A percentile compares a stretch with the other conserved stretches of the same genome.
phyloP scores from a whole-genome alignment of 768 basidiomycete genomes.

The Mrakia gelida region DNA sequence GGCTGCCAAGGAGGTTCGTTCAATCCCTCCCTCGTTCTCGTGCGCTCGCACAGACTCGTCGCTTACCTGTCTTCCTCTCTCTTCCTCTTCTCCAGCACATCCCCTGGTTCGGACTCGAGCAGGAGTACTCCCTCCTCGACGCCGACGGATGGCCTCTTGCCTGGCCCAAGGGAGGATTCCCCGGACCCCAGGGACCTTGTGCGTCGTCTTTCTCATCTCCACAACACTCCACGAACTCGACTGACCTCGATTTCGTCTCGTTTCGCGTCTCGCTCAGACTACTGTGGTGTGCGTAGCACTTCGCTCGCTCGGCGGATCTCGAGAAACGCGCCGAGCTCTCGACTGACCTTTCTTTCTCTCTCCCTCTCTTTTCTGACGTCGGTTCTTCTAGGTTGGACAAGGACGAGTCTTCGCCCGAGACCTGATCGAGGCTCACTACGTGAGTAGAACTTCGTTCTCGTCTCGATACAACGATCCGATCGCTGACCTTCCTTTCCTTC shows the following conservation, averaged over 20 bases:
- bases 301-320: background rate
- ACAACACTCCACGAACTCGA: background rate
- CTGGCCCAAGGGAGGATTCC: constrained; percentile 99
- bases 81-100: constrained; percentile 35
- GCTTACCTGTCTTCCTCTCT: no score
- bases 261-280: constrained; percentile 52
- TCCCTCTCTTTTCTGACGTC: background rate
- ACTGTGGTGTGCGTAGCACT: constrained; percentile 66
- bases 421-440: constrained; percentile 96
- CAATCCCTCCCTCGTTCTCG: no score
- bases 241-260: background rate
- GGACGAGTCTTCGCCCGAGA: constrained; percentile 98
- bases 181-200: constrained; percentile 88
- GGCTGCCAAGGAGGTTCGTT: constrained; percentile 55
- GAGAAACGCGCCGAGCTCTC: background rate
- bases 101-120: constrained; percentile 98
- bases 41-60: no score
- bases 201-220: background rate
- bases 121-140: constrained; percentile 98
- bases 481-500: background rate
- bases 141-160: constrained; percentile 83
- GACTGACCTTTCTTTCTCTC: background rate
- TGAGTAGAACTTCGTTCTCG: constrained; percentile 26
- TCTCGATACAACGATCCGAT: background rate
- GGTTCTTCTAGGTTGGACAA: constrained; percentile 60